Percentiles rank a stretch among this genome's conserved stretches.
phyloP scores from a whole-genome alignment of 768 basidiomycete species.

The Galerina sulciceps region DNA sequence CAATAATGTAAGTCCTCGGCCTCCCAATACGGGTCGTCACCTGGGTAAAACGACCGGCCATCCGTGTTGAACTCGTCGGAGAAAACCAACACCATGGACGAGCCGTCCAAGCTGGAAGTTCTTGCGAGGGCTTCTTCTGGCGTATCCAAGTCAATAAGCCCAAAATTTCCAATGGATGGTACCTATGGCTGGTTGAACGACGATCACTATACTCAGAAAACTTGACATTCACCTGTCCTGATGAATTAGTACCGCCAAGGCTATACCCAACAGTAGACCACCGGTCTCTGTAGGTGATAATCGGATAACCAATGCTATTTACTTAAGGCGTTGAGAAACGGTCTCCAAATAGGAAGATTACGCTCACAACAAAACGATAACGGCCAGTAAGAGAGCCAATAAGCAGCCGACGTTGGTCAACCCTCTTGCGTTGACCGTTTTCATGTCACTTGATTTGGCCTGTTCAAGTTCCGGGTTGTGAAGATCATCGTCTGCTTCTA shows the following conservation, averaged over 20 bases:
- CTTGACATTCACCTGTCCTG: slow-evolving; percentile 54
- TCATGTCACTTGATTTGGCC: slow-evolving; percentile 29
- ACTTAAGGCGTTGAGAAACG: not conserved
- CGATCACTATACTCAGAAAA: slow-evolving; percentile 24
- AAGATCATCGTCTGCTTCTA: slow-evolving; percentile 73
- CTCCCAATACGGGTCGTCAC: slow-evolving; percentile 88
- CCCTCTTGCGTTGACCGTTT: slow-evolving; percentile 61
- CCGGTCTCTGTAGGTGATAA: slow-evolving; percentile 34
- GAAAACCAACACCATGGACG: slow-evolving; percentile 63
- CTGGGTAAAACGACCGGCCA: slow-evolving; percentile 78
- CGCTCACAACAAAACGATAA: slow-evolving; percentile 65
- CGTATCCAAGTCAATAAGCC: slow-evolving; percentile 63
- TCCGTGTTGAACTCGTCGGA: slow-evolving; percentile 83
- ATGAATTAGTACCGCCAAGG: slow-evolving; percentile 64
- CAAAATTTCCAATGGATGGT: slow-evolving; percentile 63
- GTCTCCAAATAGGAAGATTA: not conserved
- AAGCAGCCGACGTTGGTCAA: slow-evolving; percentile 77
- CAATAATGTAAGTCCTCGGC: slow-evolving; percentile 81
- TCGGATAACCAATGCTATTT: slow-evolving; percentile 52
- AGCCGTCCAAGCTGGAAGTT: slow-evolving; percentile 62
- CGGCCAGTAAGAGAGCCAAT: slow-evolving; percentile 48
- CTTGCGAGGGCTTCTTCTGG: slow-evolving; percentile 59
- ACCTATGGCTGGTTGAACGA: slow-evolving; percentile 43
- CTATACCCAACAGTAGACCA: slow-evolving; percentile 34
- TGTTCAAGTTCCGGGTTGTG: slow-evolving; percentile 62